Conservation (phyloP, 371 early-diverging fungal species). For the Mortierella sp. region DNA sequence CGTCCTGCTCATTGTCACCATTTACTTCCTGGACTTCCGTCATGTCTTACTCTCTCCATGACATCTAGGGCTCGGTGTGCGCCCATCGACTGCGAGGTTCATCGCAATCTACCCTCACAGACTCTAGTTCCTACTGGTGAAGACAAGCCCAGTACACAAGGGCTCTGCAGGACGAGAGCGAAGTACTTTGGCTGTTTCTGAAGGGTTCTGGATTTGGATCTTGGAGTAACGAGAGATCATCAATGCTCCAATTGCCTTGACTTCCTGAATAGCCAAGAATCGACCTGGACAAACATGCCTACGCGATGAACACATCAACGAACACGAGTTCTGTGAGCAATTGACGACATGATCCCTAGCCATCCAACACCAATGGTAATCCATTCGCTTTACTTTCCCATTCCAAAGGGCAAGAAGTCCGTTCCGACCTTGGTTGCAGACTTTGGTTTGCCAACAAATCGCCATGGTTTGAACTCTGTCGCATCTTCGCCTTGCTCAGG, state of each 20-base stretch:
- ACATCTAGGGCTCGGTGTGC: no score
- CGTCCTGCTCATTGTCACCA: no score
- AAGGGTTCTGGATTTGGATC: conserved; percentile 20
- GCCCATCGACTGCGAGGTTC: no score
- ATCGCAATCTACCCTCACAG: no score
- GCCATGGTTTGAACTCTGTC: conserved; percentile 56
- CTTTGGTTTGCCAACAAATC: conserved; percentile 55
- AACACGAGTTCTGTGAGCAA: no score
- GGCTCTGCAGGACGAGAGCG: conserved; percentile 6
- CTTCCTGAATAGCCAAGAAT: conserved; percentile 31
- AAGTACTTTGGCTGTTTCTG: conserved; percentile 6
- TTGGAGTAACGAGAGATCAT: background rate
- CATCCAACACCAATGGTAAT: background rate
- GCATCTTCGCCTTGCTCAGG: conserved; percentile 37
- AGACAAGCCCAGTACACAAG: conserved; percentile 14
- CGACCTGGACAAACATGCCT: conserved; percentile 59
- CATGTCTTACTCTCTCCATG: no score
- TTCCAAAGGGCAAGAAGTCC: conserved; percentile 61
- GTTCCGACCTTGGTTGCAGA: conserved; percentile 51
- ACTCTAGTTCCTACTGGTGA: conserved; percentile 13
- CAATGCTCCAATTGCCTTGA: background rate
- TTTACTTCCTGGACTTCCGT: no score
- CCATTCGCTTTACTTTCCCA: conserved; percentile 55
- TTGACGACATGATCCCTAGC: no score
- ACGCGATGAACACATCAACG: no score